Conservation (phyloP, 148 eudicot genomes). For the Diospyros kaki region DNA sequence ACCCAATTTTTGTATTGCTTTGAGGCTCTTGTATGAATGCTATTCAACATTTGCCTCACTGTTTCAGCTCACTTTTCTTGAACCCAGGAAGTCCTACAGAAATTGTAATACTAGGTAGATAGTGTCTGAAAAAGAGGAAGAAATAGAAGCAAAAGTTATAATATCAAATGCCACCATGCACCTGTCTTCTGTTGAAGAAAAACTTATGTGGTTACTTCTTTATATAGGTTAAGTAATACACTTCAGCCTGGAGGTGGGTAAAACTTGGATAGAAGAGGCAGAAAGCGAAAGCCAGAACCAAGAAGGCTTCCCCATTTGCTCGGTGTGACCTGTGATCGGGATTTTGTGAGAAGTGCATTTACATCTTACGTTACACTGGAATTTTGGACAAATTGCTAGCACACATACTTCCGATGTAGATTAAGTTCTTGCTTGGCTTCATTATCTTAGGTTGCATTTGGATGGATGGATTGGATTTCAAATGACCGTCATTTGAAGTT, state of each 20-base stretch:
- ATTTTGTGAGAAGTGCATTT: neutral
- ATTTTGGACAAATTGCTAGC: neutral
- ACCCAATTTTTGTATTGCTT: no score
- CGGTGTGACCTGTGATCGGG: neutral
- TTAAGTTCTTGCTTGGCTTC: neutral
- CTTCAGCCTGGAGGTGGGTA: conserved; percentile 79
- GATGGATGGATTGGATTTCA: no score
- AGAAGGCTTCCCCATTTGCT: neutral
- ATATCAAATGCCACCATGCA: neutral
- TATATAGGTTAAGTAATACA: conserved; percentile 85
- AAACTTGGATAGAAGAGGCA: conserved; percentile 3
- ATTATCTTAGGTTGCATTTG: neutral
- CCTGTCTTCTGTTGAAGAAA: neutral
- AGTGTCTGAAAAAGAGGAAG: neutral
- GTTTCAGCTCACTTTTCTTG: no score
- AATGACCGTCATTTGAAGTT: no score
- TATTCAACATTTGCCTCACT: no score
- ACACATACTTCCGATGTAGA: neutral
- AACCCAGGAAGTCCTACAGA: no score
- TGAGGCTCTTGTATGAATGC: no score
- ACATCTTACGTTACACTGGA: neutral
- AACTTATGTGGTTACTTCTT: neutral
- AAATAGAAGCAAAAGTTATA: neutral
- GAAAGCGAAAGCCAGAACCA: conserved; percentile 8
- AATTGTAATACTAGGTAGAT: no score